Base-by-base conservation (phyloP, 768 basidiomycete genomes). In the Trametes punicea region DNA sequence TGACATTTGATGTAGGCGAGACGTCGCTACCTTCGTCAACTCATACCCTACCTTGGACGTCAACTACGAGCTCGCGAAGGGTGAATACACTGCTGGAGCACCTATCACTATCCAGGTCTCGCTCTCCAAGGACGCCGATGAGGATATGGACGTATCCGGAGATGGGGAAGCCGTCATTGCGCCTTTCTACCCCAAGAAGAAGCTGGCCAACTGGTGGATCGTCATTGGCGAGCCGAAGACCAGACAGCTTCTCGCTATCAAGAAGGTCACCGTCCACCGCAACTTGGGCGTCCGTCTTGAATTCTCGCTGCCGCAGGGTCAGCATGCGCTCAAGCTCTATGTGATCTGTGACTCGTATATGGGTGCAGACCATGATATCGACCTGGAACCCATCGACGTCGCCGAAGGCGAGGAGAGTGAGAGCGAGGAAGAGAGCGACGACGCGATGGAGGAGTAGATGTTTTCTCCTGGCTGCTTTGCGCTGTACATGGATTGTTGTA, bases 1-100 rank as follows among this genome's bases (percentile, higher is more conserved):
- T 68, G 29, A 70, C 56, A 25, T 51, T 33, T 46, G 29, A 33
- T 61, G 10, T 64, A 95, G 93, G 92, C 88, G 84, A 59, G 94
- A 92, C 64, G 94, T 98, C 23, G 97, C 97, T 2, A 86, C 81
- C 39, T 96, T 97, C 62, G 94, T 97, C 65, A 98, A 99, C 72
- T 88, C 93, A 1, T 98, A 97, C 67, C 96, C 96, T 0, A 95
- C 92, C n/a, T 78, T 98, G 34, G 97, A 99, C 57, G 92, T 98
- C 39, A 77, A 81, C 11, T 85, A 89, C 64, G 85, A 93, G 56
- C 79, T 99, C n/a, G 87, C 83, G 59, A 85, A 90, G 68, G 90
- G 87, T 51, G 88, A 91, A 9, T 89, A 94, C 69, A 89, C 87
- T 0, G 90, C 97, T 0, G 87, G 88, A 11, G 76, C 87, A 9